Evolutionary conservation across 345 rosid genomes (phyloP).

Genomic region (Citrus medica): DNA sequence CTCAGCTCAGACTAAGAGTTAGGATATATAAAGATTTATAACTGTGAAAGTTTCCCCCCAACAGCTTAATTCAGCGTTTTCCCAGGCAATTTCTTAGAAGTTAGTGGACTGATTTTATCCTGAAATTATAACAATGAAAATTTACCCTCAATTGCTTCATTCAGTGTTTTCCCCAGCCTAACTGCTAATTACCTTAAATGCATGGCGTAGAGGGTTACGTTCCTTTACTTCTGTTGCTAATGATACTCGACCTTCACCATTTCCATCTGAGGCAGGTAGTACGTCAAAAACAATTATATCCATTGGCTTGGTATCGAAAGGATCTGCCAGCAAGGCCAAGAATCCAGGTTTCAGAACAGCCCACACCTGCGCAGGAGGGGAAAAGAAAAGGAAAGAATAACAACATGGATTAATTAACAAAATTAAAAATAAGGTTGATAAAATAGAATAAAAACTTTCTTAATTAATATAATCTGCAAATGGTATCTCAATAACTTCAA

Average conservation of each 20-base stretch:
- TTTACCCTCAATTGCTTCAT: neutral
- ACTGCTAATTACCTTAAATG: slow-evolving; percentile 64
- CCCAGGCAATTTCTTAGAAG: neutral
- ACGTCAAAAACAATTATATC: slow-evolving; percentile 95
- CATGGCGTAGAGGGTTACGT: slow-evolving; percentile 88
- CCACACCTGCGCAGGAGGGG: slow-evolving; percentile 68
- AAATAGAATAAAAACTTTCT: neutral
- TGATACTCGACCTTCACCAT: slow-evolving; percentile 68
- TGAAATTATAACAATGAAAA: neutral
- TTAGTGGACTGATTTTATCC: neutral
- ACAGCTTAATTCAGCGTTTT: neutral
- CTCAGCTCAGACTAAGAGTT: neutral
- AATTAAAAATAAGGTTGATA: neutral
- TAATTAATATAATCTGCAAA: neutral
- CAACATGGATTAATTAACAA: neutral
- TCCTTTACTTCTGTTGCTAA: slow-evolving; percentile 88
- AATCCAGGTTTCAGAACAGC: slow-evolving; percentile 97
- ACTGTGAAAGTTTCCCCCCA: neutral
- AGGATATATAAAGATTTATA: neutral
- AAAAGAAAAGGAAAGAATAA: slow-evolving; percentile 3
- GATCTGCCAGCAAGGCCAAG: slow-evolving; percentile 87
- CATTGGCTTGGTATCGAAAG: slow-evolving; percentile 74
- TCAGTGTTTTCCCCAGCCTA: neutral
- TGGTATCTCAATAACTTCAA: neutral
- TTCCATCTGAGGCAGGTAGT: slow-evolving; percentile 83